Base-by-base conservation (phyloP, 768 basidiomycete genomes). In the Trametes punicea region DNA sequence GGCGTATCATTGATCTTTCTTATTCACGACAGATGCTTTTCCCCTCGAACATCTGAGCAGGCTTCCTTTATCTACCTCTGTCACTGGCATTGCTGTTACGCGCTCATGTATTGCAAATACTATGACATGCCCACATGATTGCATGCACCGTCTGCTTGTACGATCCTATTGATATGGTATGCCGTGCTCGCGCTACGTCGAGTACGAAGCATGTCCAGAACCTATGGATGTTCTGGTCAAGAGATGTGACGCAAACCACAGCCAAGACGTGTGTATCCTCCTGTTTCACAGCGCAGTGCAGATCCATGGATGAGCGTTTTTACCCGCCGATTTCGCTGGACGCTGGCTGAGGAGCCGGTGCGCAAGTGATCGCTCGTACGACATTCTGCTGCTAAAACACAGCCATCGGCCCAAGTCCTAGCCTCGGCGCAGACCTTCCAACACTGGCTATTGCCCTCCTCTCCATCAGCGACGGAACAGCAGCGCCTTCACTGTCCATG, bases 31-130 rank as follows among this genome's bases (percentile, higher is more conserved):
- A 93, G 91, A 95, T 95, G 93, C 84, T 95, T 64, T 95, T 93
- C 76, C 92, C 92, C 47, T 93, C 90, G 69, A 86, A 77, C 69
- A 87, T 90, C 71, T 90, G 74, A 85, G 76, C 71, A 55, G 47
- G 61, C 56, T 67, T 23, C 30, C 64, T 57, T 58, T 52, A 51
- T 62, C 48, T 46, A 48, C 58, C 63, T 62, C 55, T 61, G 54
- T 66, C 56, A 61, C 58, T 59, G 55, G 59, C 60, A 57, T 64
- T 59, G 56, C 61, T 57, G 56, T 51, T 61, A 58, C 46, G 51
- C 61, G 44, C 59, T 53, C 62, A 65, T 64, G 59, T 70, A 71
- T 58, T 61, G 68, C 68, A 65, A 69, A 63, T 53, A 60, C 49
- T 72, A 70, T 71, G 70, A 71, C 66, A 70, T 67, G 68, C 64